Percentiles rank a stretch among this genome's conserved stretches.
phyloP scores from a whole-genome alignment of 805 yeast species.

The Metschnikowia bowlesiae region DNA sequence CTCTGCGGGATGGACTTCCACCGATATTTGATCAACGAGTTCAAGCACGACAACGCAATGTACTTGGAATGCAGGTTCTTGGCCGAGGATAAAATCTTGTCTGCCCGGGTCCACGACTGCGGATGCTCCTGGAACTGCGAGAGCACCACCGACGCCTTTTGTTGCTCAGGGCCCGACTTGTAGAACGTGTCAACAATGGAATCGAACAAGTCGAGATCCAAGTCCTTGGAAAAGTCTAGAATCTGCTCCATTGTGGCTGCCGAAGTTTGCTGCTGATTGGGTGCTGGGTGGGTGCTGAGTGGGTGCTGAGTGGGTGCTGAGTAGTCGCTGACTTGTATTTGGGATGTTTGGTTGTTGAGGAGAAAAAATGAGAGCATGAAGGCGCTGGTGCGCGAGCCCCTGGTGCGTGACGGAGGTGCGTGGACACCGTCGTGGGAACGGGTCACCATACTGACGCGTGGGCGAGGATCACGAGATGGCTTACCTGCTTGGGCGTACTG shows the following conservation, averaged over 20 bases:
- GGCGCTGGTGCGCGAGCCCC: background rate
- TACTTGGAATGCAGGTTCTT: conserved; percentile 83
- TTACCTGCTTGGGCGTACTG: too few relatives aligned
- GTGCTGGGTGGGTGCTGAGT: background rate
- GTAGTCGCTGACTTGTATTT: background rate
- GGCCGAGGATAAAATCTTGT: conserved; percentile 76
- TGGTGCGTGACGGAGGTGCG: conserved; percentile 1
- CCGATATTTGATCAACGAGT: conserved; percentile 81
- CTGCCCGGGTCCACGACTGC: conserved; percentile 94
- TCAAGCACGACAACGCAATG: conserved; percentile 85
- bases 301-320: too few relatives aligned
- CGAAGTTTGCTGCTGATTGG: background rate
- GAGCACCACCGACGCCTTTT: conserved; percentile 64
- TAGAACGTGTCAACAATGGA: conserved; percentile 81
- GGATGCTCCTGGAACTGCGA: conserved; percentile 89
- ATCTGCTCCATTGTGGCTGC: conserved; percentile 66
- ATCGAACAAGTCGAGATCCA: conserved; percentile 78
- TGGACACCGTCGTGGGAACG: background rate
- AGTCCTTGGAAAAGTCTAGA: conserved; percentile 79
- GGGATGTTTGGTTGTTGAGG: conserved; percentile 2
- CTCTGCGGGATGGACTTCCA: conserved; percentile 92
- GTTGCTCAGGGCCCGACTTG: conserved; percentile 61
- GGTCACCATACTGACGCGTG: background rate
- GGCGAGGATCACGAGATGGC: background rate
- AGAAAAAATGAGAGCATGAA: conserved; percentile 4